Evolutionary conservation across 331 rosid genomes (phyloP), one percentile per base, ranked within the genome.

Genomic region (Malus hybrid): DNA sequence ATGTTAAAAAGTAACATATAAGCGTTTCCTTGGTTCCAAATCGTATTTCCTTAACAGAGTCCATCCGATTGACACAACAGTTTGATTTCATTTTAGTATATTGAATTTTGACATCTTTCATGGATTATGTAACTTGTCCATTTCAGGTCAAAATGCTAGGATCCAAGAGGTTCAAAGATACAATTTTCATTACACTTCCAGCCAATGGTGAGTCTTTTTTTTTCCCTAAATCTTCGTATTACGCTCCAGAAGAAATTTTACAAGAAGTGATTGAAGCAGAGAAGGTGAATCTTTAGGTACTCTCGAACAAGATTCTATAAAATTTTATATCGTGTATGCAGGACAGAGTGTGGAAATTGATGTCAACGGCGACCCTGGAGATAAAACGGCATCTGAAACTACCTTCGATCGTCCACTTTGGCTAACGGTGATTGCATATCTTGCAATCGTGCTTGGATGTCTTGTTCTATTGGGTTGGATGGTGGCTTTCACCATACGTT

Each of bases 341-440:
- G 99, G 96, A 63, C 99, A 94, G 82, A 87, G 88, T 77, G 77
- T 80, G 78, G 93, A 92, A 78, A 81, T 94, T 19, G 91, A 83
- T 50, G 80, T 92, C 48, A 71, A 64, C 75, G 69, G 83, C 64
- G 92, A 92, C 56, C 88, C 87, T 7, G 84, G 56, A 75, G 80
- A 81, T 75, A 53, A 58, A 72, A 78, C 77, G 50, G 79, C 81
- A 69, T 71, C 83, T 28, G 76, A 62, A 73, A 33, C 77, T 65
- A n/a, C 78, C 22, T 22, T 77, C 18, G 68, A 77, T 57, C 34
- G 52, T 67, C 57, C 79, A 66, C 34, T 74, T 61, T 89, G 84
- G 95, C 82, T 80, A 53, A 78, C 75, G 33, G 33, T 85, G 24
- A 24, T 24, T 24, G 24, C 24, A 24, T 24, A 24, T 24, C 1